Base-by-base conservation (phyloP, 2,329 filamentous ascomycete genomes). In the Penicillium capsulatum region DNA sequence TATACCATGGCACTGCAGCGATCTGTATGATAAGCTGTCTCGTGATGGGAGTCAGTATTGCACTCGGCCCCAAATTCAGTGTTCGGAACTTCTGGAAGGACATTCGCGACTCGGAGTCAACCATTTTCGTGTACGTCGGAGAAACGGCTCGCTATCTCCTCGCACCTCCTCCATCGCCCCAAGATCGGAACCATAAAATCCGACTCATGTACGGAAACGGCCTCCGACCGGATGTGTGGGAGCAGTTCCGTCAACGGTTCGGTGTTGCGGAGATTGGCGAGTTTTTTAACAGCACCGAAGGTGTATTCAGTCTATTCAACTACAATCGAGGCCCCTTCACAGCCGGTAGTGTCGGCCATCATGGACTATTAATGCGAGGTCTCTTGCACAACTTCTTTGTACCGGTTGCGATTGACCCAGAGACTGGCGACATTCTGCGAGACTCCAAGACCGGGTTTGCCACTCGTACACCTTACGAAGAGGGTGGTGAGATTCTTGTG, bases 271-370 rank as follows among this genome's bases (percentile, higher is more conserved):
- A 76, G 17, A 77, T 90, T 2, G 70, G 69, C 44, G 85, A 90
- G 61, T 88, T 90, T 65, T 90, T 87, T 71, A 85, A 83, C 59
- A 84, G 81, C 42, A 86, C 82, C 1, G 85, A 90, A 62, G 83
- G 84, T 19, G 72, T 86, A 34, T 75, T 89, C 52, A 61, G 63
- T 0, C 66, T 88, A 7, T 62, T 79, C 39, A 85, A 84, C 54
- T 61, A 72, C 15, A 76, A 75, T 38, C 68, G 72, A 36, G 77
- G 83, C 1, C 78, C 81, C 16, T 88, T 80, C 58, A 70, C 75
- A 3, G 73, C 77, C 5, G 74, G 77, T 3, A 72, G 76, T 17
- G 83, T 90, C 2, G 85, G 84, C 1, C 82, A 88, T 52, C 83
- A 89, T 51, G 85, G 85, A 2, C 61, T 75, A 2, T 59, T 89